Percentiles rank a stretch among this genome's conserved stretches.
Evolutionary conservation across 2,329 filamentous ascomycete genomes (phyloP).

Genomic region (Neonectria sp.): DNA sequence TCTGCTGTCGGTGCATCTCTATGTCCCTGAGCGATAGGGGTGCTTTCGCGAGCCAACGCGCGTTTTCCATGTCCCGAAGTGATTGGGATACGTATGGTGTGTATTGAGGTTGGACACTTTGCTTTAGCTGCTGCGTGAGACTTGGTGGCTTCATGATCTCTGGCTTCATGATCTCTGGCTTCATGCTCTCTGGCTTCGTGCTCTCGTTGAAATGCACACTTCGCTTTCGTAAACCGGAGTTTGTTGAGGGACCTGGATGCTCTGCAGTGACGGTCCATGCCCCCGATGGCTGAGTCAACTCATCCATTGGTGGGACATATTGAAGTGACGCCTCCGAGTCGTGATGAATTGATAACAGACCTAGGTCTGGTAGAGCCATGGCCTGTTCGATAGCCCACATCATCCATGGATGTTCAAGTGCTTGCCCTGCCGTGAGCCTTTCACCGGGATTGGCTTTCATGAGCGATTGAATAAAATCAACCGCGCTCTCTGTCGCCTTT

Average conservation of each 20-base stretch:
- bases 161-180: no score
- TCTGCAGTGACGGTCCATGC: not conserved
- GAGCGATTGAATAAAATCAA: no score
- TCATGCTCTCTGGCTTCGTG: not conserved
- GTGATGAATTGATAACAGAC: not conserved
- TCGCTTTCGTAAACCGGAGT: not conserved
- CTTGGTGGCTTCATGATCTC: no score
- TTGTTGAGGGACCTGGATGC: not conserved
- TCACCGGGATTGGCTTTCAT: no score
- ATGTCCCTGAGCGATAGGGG: no score
- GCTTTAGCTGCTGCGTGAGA: not conserved
- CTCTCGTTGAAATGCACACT: not conserved
- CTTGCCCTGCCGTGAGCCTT: no score
- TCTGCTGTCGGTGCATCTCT: no score
- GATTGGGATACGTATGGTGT: not conserved
- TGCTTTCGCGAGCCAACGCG: no score
- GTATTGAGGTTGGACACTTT: not conserved
- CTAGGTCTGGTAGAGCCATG: not conserved
- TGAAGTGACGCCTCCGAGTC: not conserved
- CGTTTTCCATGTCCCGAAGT: no score
- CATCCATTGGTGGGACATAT: not conserved
- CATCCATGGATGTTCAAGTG: slow-evolving; percentile 6
- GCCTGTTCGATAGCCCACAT: not conserved
- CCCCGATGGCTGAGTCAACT: not conserved
- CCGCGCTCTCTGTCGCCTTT: no score